These are phyloP conservation scores for Xerocomus spinulosus DNA, from an alignment of 768 basidiomycete genomes.

Conservation along the genomic window DNA sequence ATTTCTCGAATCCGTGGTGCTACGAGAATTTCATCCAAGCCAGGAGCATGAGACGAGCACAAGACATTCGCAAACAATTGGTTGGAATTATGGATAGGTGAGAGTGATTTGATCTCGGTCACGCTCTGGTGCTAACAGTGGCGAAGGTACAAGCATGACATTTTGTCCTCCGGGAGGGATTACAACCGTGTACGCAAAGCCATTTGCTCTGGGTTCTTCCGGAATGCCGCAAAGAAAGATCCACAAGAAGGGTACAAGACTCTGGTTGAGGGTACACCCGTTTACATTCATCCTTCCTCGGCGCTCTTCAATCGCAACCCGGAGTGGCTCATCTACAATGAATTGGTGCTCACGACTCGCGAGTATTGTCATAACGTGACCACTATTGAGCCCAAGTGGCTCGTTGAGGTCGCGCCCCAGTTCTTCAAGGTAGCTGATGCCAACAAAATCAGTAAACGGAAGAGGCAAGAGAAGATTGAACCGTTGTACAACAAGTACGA, in stretches of 20 bases:
- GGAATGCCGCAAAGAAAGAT: conserved; percentile 98
- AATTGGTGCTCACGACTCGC: conserved; percentile 92
- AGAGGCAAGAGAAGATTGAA: conserved; percentile 95
- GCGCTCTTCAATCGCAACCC: conserved; percentile 95
- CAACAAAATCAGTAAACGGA: conserved; percentile 96
- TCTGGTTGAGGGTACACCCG: conserved; percentile 94
- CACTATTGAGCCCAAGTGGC: conserved; percentile 96
- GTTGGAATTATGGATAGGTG: conserved; percentile 98
- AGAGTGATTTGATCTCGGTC: conserved; percentile 20
- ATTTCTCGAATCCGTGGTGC: conserved; percentile 98
- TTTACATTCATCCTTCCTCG: conserved; percentile 97
- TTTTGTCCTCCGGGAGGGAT: conserved; percentile 87
- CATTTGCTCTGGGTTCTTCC: conserved; percentile 96
- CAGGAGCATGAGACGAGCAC: conserved; percentile 92
- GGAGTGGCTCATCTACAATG: conserved; percentile 95
- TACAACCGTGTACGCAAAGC: conserved; percentile 91
- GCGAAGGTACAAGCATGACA: conserved; percentile 90
- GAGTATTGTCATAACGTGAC: conserved; percentile 93
- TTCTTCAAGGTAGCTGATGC: conserved; percentile 99
- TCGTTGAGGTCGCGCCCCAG: conserved; percentile 95
- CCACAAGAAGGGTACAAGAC: conserved; percentile 99
- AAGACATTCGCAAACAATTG: conserved; percentile 96
- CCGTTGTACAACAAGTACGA: conserved; percentile 95
- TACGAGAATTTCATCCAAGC: conserved; percentile 99
- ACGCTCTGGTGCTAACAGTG: conserved; percentile 3